phyloP scores from a whole-genome alignment of 345 rosid genomes.

The Durio zibethinus region DNA sequence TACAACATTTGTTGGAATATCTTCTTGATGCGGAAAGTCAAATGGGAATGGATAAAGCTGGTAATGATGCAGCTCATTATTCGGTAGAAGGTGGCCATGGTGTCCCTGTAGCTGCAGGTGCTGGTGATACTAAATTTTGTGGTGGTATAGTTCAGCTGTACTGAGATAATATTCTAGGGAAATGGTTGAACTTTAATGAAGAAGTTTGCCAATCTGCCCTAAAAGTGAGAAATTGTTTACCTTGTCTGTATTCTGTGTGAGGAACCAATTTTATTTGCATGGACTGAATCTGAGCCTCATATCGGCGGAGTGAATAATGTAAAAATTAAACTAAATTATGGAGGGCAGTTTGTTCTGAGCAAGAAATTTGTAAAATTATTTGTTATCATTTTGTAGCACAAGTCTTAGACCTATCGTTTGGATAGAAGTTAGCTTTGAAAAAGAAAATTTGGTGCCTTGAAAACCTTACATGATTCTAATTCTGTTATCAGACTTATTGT shows the following conservation, averaged over 20 bases:
- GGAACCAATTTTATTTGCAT: neutral
- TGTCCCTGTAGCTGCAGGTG: conserved; percentile 99
- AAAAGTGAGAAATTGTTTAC: conserved; percentile 54
- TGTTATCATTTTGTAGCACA: neutral
- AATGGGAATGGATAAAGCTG: conserved; percentile 65
- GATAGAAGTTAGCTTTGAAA: neutral
- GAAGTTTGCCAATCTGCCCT: conserved; percentile 89
- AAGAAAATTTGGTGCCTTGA: neutral
- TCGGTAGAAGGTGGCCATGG: conserved; percentile 51
- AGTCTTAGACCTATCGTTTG: neutral
- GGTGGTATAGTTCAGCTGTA: conserved; percentile 98
- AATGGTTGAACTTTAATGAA: conserved; percentile 78
- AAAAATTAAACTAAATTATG: neutral
- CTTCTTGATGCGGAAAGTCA: conserved; percentile 97
- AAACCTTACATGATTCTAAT: neutral
- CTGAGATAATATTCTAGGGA: conserved; percentile 84
- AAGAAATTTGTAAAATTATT: neutral
- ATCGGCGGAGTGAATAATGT: neutral
- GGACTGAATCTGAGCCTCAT: neutral
- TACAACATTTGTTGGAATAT: conserved; percentile 90
- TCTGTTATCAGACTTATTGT: neutral
- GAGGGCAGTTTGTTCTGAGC: neutral
- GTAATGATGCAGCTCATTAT: conserved; percentile 33
- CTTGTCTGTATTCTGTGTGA: neutral
- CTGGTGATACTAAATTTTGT: conserved; percentile 96